Percentiles rank a stretch among this genome's conserved stretches.
These are phyloP conservation scores for Exophiala mesophila DNA, from an alignment of 2,329 filamentous ascomycete genomes.

Conservation along the genomic window DNA sequence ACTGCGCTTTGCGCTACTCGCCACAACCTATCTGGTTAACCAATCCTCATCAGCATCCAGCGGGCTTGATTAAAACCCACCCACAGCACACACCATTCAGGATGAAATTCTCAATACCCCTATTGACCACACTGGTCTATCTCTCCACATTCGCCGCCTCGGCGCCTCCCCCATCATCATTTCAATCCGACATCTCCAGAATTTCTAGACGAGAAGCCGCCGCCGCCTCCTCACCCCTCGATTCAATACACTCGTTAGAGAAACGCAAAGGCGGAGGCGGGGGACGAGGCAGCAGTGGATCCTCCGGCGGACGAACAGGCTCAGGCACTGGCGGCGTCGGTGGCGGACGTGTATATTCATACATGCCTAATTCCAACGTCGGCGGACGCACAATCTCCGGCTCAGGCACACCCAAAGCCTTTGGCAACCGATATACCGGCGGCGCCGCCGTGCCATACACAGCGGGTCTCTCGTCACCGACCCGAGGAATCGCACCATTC, in stretches of 20 bases:
- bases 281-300: conserved; percentile 18
- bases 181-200: conserved; percentile 14
- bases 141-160: conserved; percentile 15
- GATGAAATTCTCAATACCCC: conserved; percentile 17
- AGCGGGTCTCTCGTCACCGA: conserved; percentile 41
- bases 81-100: conserved; percentile 1
- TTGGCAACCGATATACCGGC: conserved; percentile 52
- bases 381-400: conserved; percentile 34
- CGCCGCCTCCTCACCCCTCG: conserved; percentile 11
- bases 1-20: neutral
- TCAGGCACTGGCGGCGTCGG: conserved; percentile 11
- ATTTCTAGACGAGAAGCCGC: conserved; percentile 11
- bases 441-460: conserved; percentile 50
- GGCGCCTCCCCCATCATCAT: conserved; percentile 11
- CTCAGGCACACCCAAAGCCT: conserved; percentile 42
- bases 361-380: conserved; percentile 24
- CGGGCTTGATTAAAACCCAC: conserved; percentile 1
- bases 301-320: conserved; percentile 5
- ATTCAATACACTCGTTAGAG: conserved; percentile 18
- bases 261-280: conserved; percentile 28
- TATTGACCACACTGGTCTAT: conserved; percentile 11
- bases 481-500: conserved; percentile 45
- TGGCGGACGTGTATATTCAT: conserved; percentile 20
- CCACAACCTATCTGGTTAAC: neutral
- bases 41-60: conserved; percentile 1